Percentiles rank a stretch among this genome's conserved stretches.
Conservation (phyloP, 495 filamentous ascomycete genomes). For the Aspergillus cristatus region DNA sequence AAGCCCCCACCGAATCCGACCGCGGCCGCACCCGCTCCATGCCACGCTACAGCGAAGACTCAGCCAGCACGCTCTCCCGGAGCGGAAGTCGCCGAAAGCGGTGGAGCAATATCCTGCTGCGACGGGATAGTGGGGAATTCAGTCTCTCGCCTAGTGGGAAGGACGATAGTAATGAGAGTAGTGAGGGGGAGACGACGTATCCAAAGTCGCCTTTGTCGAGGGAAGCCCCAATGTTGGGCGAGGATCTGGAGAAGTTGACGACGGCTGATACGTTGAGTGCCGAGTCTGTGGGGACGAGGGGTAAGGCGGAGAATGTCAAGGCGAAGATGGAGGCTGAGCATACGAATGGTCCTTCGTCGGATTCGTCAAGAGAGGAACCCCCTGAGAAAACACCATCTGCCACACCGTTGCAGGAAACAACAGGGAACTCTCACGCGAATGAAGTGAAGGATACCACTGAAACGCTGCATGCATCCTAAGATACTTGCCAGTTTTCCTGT, state of each 20-base stretch:
- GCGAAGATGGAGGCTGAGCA: too few species aligned
- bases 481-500: too few species aligned
- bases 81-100: conserved; percentile 36
- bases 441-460: too few species aligned
- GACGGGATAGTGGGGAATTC: conserved; percentile 30
- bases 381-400: too few species aligned
- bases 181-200: conserved; percentile 15
- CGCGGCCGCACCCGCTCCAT: conserved; percentile 20
- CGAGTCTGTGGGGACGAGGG: too few species aligned
- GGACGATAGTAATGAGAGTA: conserved; percentile 13
- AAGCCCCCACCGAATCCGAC: conserved; percentile 21
- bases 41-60: conserved; percentile 21
- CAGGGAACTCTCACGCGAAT: too few species aligned
- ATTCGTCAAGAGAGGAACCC: too few species aligned
- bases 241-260: conserved; percentile 2
- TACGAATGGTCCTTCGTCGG: too few species aligned
- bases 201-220: conserved; percentile 31
- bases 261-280: background rate
- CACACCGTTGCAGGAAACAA: too few species aligned
- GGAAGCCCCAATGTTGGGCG: conserved; percentile 15
- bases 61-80: conserved; percentile 18
- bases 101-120: conserved; percentile 36
- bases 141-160: conserved; percentile 7
- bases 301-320: too few species aligned
- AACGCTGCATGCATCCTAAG: too few species aligned